Evolutionary conservation across 2,329 filamentous ascomycete genomes (phyloP), one percentile per base, ranked within the genome.

Genomic region (Sordariomycetes sp.): DNA sequence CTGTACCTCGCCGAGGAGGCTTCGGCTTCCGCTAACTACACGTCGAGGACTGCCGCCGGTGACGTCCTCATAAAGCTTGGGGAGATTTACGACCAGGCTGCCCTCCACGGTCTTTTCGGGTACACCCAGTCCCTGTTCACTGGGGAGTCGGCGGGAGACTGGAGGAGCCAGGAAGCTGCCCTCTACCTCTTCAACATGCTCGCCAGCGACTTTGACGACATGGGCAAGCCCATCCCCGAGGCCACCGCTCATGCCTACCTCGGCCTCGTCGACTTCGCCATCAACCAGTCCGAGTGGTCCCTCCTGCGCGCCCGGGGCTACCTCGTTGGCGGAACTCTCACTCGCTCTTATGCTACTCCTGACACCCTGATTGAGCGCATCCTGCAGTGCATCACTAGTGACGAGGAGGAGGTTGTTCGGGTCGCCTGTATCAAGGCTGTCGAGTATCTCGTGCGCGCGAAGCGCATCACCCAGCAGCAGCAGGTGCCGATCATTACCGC

Each of bases 1-100:
- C 80, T 99, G 2, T 99, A 95, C 70, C 78, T 99, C 53, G 92
- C 90, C 1, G 94, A 99, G 70, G 92, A 97, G 72, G 92, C 90
- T 1, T 92, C 90, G 2, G 87, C 96, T 20, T 96, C 90, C 13
- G 89, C 91, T 35, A 97, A 97, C 69, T 99, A 97, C 72, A 96
- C 94, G 0, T 89, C 94, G 15, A 84, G 94, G 62, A 95, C 90
- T 20, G 94, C 92, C 48, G 94, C 90, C 61, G 91, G 90, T 54
- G 94, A 97, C 68, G 75, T 99, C 54, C 79, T 96, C 32, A 90
- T 96, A 71, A 96, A 96, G 72, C 77, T 96, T 59, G 89, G 89
- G 53, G 91, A 96, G 69, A 96, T 90, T 91, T 80, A 95, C 57
- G 82, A 85, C 62, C 77, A 82, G 57, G 82, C 82, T 56, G 85